Base-by-base conservation (phyloP, 331 rosid species). In the Pyracantha coccinea region DNA sequence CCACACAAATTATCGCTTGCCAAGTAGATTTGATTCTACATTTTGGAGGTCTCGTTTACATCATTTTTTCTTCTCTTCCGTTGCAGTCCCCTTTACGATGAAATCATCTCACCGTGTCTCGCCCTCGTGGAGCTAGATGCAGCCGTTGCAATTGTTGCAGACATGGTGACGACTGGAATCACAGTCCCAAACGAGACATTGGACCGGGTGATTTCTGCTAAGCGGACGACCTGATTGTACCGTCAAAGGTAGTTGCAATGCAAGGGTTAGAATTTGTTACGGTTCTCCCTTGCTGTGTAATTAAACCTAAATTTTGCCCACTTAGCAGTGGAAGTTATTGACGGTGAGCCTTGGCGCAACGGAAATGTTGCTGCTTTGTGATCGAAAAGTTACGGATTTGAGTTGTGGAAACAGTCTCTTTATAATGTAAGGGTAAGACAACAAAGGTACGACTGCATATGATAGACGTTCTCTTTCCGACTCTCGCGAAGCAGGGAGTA, bases 111-210 rank as follows among this genome's bases (percentile, higher is more conserved):
- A 38, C 73, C 89, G n/a, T 92, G 99, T 78, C 86, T 94, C 28
- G 96, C 90, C 78, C 86, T 89, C 31, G 97, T 91, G 77, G 99
- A 94, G 75, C 86, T 85, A 28, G 99, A 94, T 87, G 97, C 97
- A 2, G 99, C 99, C 78, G 88, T 92, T 77, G 99, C 97, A 66
- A 83, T 94, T 72, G 97, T 90, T 66, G 97, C 97, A 27, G 97
- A 90, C 77, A 78, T 92, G 86, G 97, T 86, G 83, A 90, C 89
- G 28, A 66, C 92, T 0, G 97, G 99, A 72, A 95, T 90, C 81
- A 73, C 76, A 8, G 96, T 86, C 77, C 88, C 96, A 14, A 91
- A 90, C 65, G 82, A 95, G 80, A 95, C 96, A 74, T 82, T 92
- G 81, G 99, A 92, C 86, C 73, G 83, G 80, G 92, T 95, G 57